A percentile compares a stretch with the other conserved stretches of the same genome.
Evolutionary conservation across 2,329 filamentous ascomycete species (phyloP).

Genomic region (Beauveria pseudobassiana): DNA sequence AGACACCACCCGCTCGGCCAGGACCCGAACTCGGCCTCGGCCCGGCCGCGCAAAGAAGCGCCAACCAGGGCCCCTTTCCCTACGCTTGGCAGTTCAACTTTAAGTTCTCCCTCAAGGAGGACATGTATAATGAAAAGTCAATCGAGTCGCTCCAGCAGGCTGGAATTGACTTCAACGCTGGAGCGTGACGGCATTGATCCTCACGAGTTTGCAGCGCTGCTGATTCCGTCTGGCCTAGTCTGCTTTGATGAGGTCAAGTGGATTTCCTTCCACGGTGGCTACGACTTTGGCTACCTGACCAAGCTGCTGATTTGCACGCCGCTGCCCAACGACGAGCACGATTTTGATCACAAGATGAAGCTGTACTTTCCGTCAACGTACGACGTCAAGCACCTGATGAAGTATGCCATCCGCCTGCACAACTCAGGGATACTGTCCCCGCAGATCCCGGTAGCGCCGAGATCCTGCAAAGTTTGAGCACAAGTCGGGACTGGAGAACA

Average conservation of each 20-base stretch:
- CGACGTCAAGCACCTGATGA: constrained; percentile 96
- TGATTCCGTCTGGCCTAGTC: constrained; percentile 88
- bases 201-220: constrained; percentile 75
- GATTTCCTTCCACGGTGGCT: constrained; percentile 96
- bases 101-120: constrained; percentile 84
- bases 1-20: constrained; percentile 69
- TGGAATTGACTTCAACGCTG: constrained; percentile 83
- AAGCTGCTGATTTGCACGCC: constrained; percentile 82
- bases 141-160: constrained; percentile 85
- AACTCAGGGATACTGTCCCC: constrained; percentile 53
- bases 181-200: constrained; percentile 88
- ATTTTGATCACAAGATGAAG: constrained; percentile 83
- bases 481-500: constrained; percentile 87
- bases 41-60: constrained; percentile 31
- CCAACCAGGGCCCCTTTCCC: constrained; percentile 51
- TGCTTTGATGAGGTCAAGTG: constrained; percentile 84
- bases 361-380: constrained; percentile 90
- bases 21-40: constrained; percentile 35
- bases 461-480: constrained; percentile 76
- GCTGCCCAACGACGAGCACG: constrained; percentile 79
- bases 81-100: constrained; percentile 99
- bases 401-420: constrained; percentile 69
- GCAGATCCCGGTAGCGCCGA: constrained; percentile 59
- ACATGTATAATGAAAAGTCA: constrained; percentile 96
- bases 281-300: constrained; percentile 95